Evolutionary conservation across 164 flowering plant species (phyloP).

Genomic region (grape (Vitis vinifera)): ASM3070453v1 NC_081810.1:993001-993500

Average conservation of each 20-base stretch:
- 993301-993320: neutral
- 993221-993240: neutral
- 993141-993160: slow-evolving; percentile 57
- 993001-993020: slow-evolving; percentile 12
- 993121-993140: slow-evolving; percentile 97
- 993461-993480: too few species aligned
- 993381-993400: too few species aligned
- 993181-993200: too few species aligned
- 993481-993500: too few species aligned
- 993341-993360: too few species aligned
- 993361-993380: too few species aligned
- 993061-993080: slow-evolving; percentile 96
- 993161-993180: neutral
- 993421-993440: too few species aligned
- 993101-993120: slow-evolving; percentile 99
- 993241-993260: neutral
- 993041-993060: slow-evolving; percentile 92
- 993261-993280: neutral
- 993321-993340: too few species aligned
- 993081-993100: slow-evolving; percentile 99
- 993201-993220: too few species aligned
- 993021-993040: slow-evolving; percentile 53
- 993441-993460: too few species aligned
- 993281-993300: neutral
- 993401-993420: too few species aligned